Conservation (phyloP, 108 stramenopile species). For the Conticribra weissflogii region DNA sequence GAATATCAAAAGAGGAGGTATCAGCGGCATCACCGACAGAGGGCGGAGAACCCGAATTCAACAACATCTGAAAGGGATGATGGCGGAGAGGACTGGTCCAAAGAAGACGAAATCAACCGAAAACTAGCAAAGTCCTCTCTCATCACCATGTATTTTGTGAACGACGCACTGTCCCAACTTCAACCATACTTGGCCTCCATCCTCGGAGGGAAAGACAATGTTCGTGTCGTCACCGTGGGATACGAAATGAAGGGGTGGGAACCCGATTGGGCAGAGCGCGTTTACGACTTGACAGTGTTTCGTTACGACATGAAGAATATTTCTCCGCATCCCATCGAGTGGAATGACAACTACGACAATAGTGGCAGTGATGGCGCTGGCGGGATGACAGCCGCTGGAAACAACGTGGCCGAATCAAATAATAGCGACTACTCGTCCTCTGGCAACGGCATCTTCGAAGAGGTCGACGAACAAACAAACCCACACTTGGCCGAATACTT, state of each 20-base stretch:
- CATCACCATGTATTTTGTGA: conserved; percentile 86
- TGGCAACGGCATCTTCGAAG: no score
- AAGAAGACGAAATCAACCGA: conserved; percentile 29
- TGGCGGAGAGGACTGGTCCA: conserved; percentile 12
- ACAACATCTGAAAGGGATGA: no score
- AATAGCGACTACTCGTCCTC: no score
- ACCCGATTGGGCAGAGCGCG: conserved; percentile 64
- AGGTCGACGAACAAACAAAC: no score
- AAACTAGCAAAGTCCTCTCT: conserved; percentile 56
- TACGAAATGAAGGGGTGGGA: conserved; percentile 84
- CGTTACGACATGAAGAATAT: conserved; percentile 75
- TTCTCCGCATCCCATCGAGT: conserved; percentile 23
- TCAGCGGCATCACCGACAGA: conserved; percentile 6
- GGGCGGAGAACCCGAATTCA: no score
- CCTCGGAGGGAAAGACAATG: conserved; percentile 50
- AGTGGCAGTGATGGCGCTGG: neutral
- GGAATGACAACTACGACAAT: conserved; percentile 33
- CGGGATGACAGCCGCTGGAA: neutral
- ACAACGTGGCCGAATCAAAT: neutral
- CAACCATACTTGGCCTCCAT: conserved; percentile 65
- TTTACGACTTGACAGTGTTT: conserved; percentile 76
- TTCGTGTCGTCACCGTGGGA: conserved; percentile 69
- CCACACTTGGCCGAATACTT: conserved; percentile 2
- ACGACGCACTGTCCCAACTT: conserved; percentile 63
- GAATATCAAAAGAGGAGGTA: conserved; percentile 26